Evolutionary conservation across 306 rosid species (phyloP).

Genomic region (Acacia melanoxylon): DNA sequence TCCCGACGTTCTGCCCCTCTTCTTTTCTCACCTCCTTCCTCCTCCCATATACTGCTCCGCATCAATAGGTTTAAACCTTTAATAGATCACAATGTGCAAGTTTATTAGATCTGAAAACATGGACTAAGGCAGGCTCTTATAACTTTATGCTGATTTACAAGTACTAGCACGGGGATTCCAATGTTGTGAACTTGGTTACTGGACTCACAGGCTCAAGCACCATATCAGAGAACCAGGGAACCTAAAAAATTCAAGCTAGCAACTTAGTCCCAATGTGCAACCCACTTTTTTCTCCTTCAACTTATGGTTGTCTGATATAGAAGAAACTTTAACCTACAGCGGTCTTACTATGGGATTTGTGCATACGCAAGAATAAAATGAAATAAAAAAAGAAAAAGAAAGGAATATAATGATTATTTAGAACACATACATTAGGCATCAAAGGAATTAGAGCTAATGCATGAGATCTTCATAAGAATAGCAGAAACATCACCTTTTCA

Average conservation of each 20-base stretch:
- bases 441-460: neutral
- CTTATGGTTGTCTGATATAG: neutral
- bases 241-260: neutral
- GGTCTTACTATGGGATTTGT: neutral
- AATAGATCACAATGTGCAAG: neutral
- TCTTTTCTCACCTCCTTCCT: neutral
- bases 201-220: neutral
- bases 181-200: neutral
- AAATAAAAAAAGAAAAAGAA: neutral
- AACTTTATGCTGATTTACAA: neutral
- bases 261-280: neutral
- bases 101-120: neutral
- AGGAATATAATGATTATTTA: neutral
- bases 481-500: slow-evolving; percentile 65
- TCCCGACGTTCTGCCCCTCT: neutral
- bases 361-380: neutral
- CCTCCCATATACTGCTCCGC: neutral
- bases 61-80: neutral
- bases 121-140: neutral
- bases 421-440: neutral
- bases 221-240: neutral
- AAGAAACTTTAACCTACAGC: neutral
- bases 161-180: neutral
- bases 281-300: neutral
- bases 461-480: slow-evolving; percentile 16